Base-by-base conservation (phyloP, 129 eudicot genomes). In the Deinandra increscens region DNA sequence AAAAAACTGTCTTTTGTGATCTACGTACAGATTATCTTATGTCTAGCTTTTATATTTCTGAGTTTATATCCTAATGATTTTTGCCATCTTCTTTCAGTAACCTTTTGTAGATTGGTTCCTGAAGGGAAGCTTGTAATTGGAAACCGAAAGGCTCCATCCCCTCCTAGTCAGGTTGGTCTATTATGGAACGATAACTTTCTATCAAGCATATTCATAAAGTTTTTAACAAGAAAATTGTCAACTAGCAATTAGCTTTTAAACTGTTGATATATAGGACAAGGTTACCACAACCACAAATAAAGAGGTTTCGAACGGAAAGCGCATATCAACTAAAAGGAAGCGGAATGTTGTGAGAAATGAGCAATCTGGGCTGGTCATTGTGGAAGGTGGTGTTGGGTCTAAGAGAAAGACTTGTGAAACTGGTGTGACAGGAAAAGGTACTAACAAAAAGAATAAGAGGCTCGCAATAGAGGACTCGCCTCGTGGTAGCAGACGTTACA, bases 41-140 rank as follows among this genome's bases (percentile, higher is more conserved):
- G 11, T 19, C 4, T 33, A 5, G 5, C 11, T 5, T 2, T 68
- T 34, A 17, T 66, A 42, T 42, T 12, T 20, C 3, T 22, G 22
- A 51, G 41, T 9, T 14, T 41, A 72, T 18, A 19, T 26, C 7
- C 51, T 77, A 54, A 73, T 68, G 34, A 66, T 13, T 75, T 54
- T 14, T 79, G 6, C n/a, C 0, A 18, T 73, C 19, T 38, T 64
- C 31, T 73, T 56, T 43, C 85, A 91, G 97, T 91, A 59, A 83
- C 86, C 23, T 91, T 91, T 71, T 55, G 90, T 56, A 78, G 85
- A 76, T 59, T 81, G 62, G 85, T 83, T 70, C 85, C 86, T 1
- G 81, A 85, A 70, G 92, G 92, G 36, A 87, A 75, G 78, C 70
- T 91, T 58, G 73, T 91, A 37, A 78, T 91, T 48, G 92, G 90